Evolutionary conservation across 73 alveolate genomes (phyloP), one percentile per base, ranked within the genome.

Genomic region (Paramecium tetraurelia): DNA sequence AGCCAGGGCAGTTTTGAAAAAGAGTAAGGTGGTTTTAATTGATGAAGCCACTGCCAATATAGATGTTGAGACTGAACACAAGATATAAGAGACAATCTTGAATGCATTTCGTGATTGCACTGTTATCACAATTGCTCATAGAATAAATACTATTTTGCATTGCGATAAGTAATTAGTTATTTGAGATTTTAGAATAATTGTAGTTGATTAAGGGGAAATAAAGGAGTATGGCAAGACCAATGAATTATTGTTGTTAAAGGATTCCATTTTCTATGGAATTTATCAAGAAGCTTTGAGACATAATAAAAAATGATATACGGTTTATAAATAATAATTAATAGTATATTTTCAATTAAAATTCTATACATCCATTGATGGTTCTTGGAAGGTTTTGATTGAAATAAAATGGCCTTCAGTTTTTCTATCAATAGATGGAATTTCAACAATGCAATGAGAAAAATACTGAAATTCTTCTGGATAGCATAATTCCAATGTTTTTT

Each of bases 1-100:
- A 16, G 95, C 98, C 0, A 90, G 99, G 84, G 99, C 99, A 2
- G 90, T 96, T 58, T 85, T 96, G 50, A 94, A 71, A 72, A 92
- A 84, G 41, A 83, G 93, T 31, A 77, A 92, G 86, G 92, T 94
- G 16, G 89, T 94, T 18, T 85, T 92, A 1, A 58, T 92, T 0
- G 97, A 94, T 85, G 97, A 94, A 86, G 97, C 97, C 10, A 94
- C 97, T 12, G 97, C 97, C 0, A 94, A 92, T 85, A 84, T 94
- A 35, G 97, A 94, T 87, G 59, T 83, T 46, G 92, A 95, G 58
- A 96, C 98, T 41, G 98, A 96, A 38, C 83, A 68, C 44, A 22
- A 95, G 6, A 96, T 96, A 4, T 95, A 96, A 93, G 77, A 95
- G 63, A 59, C 95, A 4, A 93, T 96, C 43, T 53, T 69, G 85